Conservation (phyloP, 2,329 filamentous ascomycete species). For the Magnaporthiopsis rhizophila region DNA sequence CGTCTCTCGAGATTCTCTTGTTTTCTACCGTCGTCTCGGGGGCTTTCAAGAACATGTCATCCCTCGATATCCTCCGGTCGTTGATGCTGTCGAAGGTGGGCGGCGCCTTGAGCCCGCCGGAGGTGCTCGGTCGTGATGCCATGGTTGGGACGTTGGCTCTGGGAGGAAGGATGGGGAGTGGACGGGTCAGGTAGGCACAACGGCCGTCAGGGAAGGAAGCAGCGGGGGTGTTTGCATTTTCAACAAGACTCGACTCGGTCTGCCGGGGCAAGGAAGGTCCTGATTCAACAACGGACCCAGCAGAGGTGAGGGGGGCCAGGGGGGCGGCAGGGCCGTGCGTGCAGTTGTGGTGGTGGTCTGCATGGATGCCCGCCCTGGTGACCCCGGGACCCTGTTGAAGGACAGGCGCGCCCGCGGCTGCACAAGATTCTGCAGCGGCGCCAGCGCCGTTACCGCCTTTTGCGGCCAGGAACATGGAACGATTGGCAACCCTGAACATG, state of each 20-base stretch:
- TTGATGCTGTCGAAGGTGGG: slow-evolving; percentile 14
- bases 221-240: slow-evolving; percentile 24
- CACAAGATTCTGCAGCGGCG: slow-evolving; percentile 13
- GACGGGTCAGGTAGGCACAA: slow-evolving; percentile 21
- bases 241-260: slow-evolving; percentile 20
- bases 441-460: slow-evolving; percentile 10
- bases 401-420: slow-evolving; percentile 5
- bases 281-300: slow-evolving; percentile 26
- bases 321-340: slow-evolving; percentile 20
- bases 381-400: background rate
- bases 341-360: slow-evolving; percentile 9
- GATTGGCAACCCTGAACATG: slow-evolving; percentile 27
- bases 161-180: slow-evolving; percentile 19
- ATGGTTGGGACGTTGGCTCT: slow-evolving; percentile 16
- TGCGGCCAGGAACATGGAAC: slow-evolving; percentile 21
- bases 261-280: slow-evolving; percentile 24
- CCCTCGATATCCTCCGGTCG: slow-evolving; percentile 37
- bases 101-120: slow-evolving; percentile 14
- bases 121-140: slow-evolving; percentile 33
- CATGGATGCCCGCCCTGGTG: slow-evolving; percentile 7
- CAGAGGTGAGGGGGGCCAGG: slow-evolving; percentile 6
- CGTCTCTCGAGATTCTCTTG: slow-evolving; percentile 36
- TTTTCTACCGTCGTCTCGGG: slow-evolving; percentile 16
- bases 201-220: slow-evolving; percentile 18
- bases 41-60: slow-evolving; percentile 30